Evolutionary conservation across 1,284 basidiomycete genomes (phyloP), one percentile per base, ranked within the genome.

Genomic region (Anthracocystis setariae): DNA sequence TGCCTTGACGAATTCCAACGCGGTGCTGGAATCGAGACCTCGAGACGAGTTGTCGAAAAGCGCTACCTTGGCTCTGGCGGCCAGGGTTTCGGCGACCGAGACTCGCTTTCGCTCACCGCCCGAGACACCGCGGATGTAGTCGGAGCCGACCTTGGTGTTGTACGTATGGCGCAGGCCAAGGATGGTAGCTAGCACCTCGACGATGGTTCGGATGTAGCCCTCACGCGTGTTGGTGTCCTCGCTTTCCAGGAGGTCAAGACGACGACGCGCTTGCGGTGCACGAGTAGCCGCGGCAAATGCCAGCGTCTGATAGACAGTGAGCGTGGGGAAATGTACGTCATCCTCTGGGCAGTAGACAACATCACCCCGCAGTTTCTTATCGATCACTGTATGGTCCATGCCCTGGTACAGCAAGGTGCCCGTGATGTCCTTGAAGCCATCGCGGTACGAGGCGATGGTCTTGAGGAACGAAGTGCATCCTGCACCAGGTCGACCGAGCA

Each of bases 41-140:
- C 79, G 72, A 25, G 69, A 68, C n/a, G 73, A 74, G 52, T 79
- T 79, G 64, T 80, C 79, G 67, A 66, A 74, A 18, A 73, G 56
- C 35, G 60, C 46, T 43, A 78, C 67, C 24, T 59, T 68, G 18
- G 75, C 85, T 17, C 76, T 63, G 8, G 69, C 18, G 4, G 74
- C 74, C 44, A 92, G 82, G 2, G 62, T 59, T 46, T 80, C 79
- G 32, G 68, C 77, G 20, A 79, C 72, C 43, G 56, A 67, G 29
- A 79, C 78, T 35, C 78, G 67, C 63, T 79, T 80, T 21, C 71
- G 57, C 53, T 84, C 83, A 47, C 88, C 88, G 62, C 88, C 88
- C 10, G 72, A 76, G 15, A 79, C 72, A 58, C 78, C 77, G 9
- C 78, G 73, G 24, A 79, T 55, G 13, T 62, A 52, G 24, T 74